These are phyloP conservation scores for Trametes meyenii DNA, from an alignment of 768 basidiomycete genomes.

Conservation along the genomic window DNA sequence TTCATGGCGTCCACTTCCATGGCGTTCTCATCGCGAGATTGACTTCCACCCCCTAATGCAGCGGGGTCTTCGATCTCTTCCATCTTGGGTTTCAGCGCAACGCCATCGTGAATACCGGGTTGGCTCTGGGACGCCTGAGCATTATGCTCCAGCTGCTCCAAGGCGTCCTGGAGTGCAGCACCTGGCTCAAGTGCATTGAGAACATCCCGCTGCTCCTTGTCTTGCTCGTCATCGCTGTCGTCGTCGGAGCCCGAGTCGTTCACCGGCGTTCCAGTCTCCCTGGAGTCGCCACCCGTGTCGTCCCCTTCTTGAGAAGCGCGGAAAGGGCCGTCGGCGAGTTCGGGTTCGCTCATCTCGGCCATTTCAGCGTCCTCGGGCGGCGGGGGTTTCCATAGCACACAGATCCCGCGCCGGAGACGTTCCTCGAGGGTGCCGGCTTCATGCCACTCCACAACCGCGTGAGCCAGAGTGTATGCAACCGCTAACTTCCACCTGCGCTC, in stretches of 20 bases:
- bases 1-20: slow-evolving; percentile 33
- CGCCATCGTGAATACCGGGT: slow-evolving; percentile 13
- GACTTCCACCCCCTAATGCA: slow-evolving; percentile 34
- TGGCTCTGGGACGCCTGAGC: slow-evolving; percentile 36
- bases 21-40: slow-evolving; percentile 23
- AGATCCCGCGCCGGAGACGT: slow-evolving; percentile 65
- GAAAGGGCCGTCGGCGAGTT: slow-evolving; percentile 37
- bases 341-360: slow-evolving; percentile 32
- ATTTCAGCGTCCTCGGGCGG: slow-evolving; percentile 38
- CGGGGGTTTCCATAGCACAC: slow-evolving; percentile 63
- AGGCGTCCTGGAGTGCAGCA: slow-evolving; percentile 57
- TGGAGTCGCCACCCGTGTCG: slow-evolving; percentile 28
- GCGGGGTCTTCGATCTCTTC: slow-evolving; percentile 63
- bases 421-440: slow-evolving; percentile 65
- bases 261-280: slow-evolving; percentile 29
- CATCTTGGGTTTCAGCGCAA: slow-evolving; percentile 42
- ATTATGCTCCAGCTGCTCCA: slow-evolving; percentile 46
- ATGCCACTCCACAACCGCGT: slow-evolving; percentile 88
- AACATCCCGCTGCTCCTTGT: slow-evolving; percentile 54
- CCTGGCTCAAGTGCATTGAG: slow-evolving; percentile 64
- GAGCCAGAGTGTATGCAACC: slow-evolving; percentile 80
- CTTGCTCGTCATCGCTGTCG: slow-evolving; percentile 62
- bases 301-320: slow-evolving; percentile 23
- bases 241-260: slow-evolving; percentile 62
- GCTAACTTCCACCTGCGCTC: slow-evolving; percentile 92